Percentiles rank a stretch among this genome's conserved stretches.
These are phyloP conservation scores for Pseudodiploospora longispora DNA, from an alignment of 2,329 filamentous ascomycete species.

Conservation along the genomic window DNA sequence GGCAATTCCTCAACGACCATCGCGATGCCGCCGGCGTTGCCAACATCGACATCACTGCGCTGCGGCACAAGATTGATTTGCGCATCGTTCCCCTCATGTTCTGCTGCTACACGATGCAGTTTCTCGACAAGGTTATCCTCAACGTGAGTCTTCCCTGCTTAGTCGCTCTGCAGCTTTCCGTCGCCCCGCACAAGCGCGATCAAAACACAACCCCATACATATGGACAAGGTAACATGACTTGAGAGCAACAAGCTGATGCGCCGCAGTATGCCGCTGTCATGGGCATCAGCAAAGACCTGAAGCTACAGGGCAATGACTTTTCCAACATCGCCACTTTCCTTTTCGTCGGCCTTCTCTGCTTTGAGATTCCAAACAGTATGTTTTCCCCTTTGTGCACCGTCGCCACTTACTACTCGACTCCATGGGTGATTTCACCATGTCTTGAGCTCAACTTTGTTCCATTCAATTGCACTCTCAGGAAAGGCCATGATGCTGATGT, in stretches of 20 bases:
- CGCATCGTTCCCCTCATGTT: slow-evolving; percentile 56
- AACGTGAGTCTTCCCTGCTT: slow-evolving; percentile 37
- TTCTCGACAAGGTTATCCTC: slow-evolving; percentile 55
- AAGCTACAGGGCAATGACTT: slow-evolving; percentile 52
- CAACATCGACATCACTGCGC: slow-evolving; percentile 32
- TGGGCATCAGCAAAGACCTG: slow-evolving; percentile 49
- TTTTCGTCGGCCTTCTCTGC: slow-evolving; percentile 53
- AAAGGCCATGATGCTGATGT: no score
- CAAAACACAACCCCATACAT: no score
- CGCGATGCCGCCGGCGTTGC: slow-evolving; percentile 26
- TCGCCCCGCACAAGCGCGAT: no score
- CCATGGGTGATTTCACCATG: neutral
- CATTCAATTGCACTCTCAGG: no score
- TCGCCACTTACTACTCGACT: no score
- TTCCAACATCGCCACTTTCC: slow-evolving; percentile 51
- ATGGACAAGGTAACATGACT: no score
- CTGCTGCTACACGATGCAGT: slow-evolving; percentile 53
- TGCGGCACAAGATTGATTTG: slow-evolving; percentile 50
- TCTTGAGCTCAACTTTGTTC: neutral
- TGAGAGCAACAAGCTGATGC: no score
- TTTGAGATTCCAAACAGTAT: slow-evolving; percentile 53
- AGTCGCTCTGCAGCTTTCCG: neutral
- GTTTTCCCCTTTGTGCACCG: slow-evolving; percentile 6
- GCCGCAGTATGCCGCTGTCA: slow-evolving; percentile 54
- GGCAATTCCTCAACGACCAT: slow-evolving; percentile 36